Base-by-base conservation (phyloP, 257 asterid genomes). In the Nyctanthes arbortristis region DNA sequence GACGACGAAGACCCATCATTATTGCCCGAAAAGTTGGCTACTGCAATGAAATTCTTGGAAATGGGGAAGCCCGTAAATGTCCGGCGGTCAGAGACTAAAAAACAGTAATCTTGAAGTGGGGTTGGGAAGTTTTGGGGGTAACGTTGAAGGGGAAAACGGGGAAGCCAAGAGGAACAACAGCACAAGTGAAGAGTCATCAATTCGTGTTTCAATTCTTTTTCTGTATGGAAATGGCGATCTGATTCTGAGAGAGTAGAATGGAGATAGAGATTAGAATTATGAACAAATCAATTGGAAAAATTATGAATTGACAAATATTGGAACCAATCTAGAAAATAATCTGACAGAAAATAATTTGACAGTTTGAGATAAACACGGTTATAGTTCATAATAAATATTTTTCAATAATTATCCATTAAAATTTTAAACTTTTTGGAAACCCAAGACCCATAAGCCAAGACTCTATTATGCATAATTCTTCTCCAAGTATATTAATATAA, bases 161-260 rank as follows among this genome's bases (percentile, higher is more conserved):
- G 35, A 74, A 64, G 35, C 43, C 76, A 77, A 40, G 79, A 68
- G 72, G 72, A 68, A 73, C 79, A 79, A 69, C 63, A 75, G 33
- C 88, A 74, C 60, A 77, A 61, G 67, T 81, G 79, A 61, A 89
- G 87, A 81, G 73, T 85, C 95, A 85, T 91, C 24, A 9, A 52
- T 31, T 22, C 30, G 71, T 70, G 76, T 67, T 9, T 43, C 27
- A 32, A 0, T 22, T 2, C 30, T 3, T 22, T 28, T 27, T 24
- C 4, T 56, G 56, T 20, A 10, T 10, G 25, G 18, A 34, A 9
- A 39, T 30, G 59, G 63, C 28, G 65, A 22, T 33, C 32, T 25
- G 34, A 16, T 12, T 66, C 34, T 13, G 62, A 32, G 59, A 11
- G 10, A 32, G 34, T 24, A 30, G 25, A 45, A n/a, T n/a, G 66